phyloP scores from a whole-genome alignment of 208 protist genomes.

The Spongospora subterranea region DNA sequence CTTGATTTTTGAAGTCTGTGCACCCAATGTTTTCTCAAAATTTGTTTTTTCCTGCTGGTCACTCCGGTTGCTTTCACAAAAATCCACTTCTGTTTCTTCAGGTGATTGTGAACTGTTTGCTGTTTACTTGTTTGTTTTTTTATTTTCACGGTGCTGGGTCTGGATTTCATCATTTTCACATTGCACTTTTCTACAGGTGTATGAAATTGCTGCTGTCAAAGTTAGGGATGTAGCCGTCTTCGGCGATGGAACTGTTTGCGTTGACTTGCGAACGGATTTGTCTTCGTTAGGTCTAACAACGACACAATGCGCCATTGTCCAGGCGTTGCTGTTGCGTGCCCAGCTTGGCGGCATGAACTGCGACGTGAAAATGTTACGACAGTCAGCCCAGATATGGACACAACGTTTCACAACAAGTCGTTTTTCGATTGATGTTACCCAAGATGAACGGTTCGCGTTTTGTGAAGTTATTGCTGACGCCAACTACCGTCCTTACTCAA shows the following conservation, averaged over 20 bases:
- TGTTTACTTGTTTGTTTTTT: too few relatives aligned
- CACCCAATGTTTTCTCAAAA: too few relatives aligned
- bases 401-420: background rate
- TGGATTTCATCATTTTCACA: background rate
- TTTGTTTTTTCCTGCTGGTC: too few relatives aligned
- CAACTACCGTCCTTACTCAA: background rate
- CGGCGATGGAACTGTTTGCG: background rate
- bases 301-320: background rate
- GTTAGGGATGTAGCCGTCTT: background rate
- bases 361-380: background rate
- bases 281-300: background rate
- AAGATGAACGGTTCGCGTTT: constrained; percentile 18
- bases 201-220: constrained; percentile 8
- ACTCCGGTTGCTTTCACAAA: too few relatives aligned
- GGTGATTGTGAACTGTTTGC: too few relatives aligned
- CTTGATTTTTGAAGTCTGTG: too few relatives aligned
- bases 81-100: too few relatives aligned
- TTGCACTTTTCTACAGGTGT: background rate
- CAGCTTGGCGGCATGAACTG: background rate
- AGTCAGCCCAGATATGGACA: background rate
- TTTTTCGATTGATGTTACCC: background rate
- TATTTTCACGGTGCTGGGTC: too few relatives aligned
- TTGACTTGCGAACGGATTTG: background rate
- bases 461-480: background rate
- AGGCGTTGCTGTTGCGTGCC: background rate